A percentile compares a stretch with the other conserved stretches of the same genome.
phyloP scores from a whole-genome alignment of 768 basidiomycete genomes.

The Xerocomellus intermedius region DNA sequence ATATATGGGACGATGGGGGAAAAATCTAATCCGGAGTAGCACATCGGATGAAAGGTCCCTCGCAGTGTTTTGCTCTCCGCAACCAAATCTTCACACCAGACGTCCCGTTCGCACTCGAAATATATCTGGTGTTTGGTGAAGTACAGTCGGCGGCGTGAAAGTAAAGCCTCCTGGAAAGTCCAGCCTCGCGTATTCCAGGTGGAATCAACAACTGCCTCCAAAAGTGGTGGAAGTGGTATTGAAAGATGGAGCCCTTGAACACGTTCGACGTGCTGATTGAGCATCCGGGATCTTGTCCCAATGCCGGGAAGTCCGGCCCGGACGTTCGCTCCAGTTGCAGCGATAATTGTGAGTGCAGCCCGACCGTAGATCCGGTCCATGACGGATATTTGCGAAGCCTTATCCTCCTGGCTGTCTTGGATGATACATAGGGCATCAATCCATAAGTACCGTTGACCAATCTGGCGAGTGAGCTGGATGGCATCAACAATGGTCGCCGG shows the following conservation, averaged over 20 bases:
- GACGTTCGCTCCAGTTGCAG: slow-evolving; percentile 15
- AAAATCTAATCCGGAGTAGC: background rate
- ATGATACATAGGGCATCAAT: slow-evolving; percentile 25
- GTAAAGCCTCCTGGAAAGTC: slow-evolving; percentile 23
- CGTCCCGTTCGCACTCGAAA: slow-evolving; percentile 20
- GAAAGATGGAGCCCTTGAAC: slow-evolving; percentile 25
- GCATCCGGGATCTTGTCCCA: slow-evolving; percentile 6
- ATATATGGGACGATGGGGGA: background rate
- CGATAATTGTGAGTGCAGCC: slow-evolving; percentile 19
- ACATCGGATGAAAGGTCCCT: slow-evolving; percentile 7
- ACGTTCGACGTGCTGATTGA: slow-evolving; percentile 14
- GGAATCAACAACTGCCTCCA: slow-evolving; percentile 4
- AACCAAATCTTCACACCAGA: slow-evolving; percentile 24
- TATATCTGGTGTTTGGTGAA: slow-evolving; percentile 23
- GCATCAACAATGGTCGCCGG: slow-evolving; percentile 20
- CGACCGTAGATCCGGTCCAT: slow-evolving; percentile 22
- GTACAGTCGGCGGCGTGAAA: slow-evolving; percentile 23
- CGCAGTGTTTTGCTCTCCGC: slow-evolving; percentile 11
- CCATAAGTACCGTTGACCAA: slow-evolving; percentile 27
- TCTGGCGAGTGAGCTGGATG: slow-evolving; percentile 13
- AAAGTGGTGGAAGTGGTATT: slow-evolving; percentile 14
- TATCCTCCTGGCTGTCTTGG: slow-evolving; percentile 23
- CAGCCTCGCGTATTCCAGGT: slow-evolving; percentile 22
- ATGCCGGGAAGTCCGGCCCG: slow-evolving; percentile 14
- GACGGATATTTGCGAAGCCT: slow-evolving; percentile 11